Conservation (phyloP, 805 yeast species). For the Kazachstania africana region DNA sequence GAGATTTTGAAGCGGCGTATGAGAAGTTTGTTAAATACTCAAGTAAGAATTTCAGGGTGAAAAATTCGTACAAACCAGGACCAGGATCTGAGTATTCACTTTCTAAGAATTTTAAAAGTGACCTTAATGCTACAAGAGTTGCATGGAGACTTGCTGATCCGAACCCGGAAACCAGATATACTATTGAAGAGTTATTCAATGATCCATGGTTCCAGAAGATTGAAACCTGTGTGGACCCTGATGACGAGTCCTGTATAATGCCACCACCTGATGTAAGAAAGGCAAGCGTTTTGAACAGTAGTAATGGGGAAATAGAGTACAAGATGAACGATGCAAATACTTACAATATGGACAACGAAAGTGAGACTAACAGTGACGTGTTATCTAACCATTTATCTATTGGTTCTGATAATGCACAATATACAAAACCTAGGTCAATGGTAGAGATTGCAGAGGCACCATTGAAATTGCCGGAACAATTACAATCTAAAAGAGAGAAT, state of each 20-base stretch:
- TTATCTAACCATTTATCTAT: neutral
- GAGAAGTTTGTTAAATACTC: slow-evolving; percentile 26
- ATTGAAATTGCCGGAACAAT: slow-evolving; percentile 1
- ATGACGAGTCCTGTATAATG: slow-evolving; percentile 8
- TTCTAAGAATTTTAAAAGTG: slow-evolving; percentile 48
- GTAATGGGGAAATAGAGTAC: neutral
- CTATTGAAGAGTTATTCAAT: slow-evolving; percentile 39
- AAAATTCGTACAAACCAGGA: slow-evolving; percentile 35
- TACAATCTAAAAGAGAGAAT: neutral
- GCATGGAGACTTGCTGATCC: slow-evolving; percentile 72
- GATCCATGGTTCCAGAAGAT: slow-evolving; percentile 55
- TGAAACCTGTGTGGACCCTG: slow-evolving; percentile 40
- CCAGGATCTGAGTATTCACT: slow-evolving; percentile 67
- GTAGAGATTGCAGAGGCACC: slow-evolving; percentile 17
- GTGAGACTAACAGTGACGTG: neutral
- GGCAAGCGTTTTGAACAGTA: slow-evolving; percentile 11
- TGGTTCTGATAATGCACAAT: neutral
- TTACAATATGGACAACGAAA: neutral
- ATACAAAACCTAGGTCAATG: slow-evolving; percentile 15
- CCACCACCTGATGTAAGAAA: slow-evolving; percentile 18
- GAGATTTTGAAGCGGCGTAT: slow-evolving; percentile 45
- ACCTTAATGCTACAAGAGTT: slow-evolving; percentile 55
- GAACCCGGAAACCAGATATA: slow-evolving; percentile 39
- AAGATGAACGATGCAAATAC: neutral
- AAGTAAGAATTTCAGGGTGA: slow-evolving; percentile 39